These are phyloP conservation scores for Pugionium dolabratum DNA, from an alignment of 345 rosid species.

Conservation along the genomic window DNA sequence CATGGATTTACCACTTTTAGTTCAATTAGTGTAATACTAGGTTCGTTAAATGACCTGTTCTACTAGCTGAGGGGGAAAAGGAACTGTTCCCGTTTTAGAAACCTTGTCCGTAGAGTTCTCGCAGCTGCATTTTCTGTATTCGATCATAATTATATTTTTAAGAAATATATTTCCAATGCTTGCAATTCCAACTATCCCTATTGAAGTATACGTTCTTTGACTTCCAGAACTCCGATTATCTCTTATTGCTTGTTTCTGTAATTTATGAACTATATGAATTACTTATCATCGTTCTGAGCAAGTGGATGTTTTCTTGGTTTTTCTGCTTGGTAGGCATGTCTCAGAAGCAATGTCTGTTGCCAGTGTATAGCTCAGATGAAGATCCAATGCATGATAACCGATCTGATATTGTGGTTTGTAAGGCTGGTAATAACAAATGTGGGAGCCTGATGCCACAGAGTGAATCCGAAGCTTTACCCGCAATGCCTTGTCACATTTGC, in stretches of 20 bases:
- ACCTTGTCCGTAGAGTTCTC: background rate
- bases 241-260: background rate
- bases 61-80: background rate
- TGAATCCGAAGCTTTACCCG: conserved; percentile 36
- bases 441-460: conserved; percentile 43
- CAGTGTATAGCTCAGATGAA: conserved; percentile 45
- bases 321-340: conserved; percentile 36
- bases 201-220: background rate
- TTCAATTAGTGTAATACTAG: no score
- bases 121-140: conserved; percentile 2
- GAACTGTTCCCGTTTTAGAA: background rate
- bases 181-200: background rate
- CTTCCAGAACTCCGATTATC: background rate
- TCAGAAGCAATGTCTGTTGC: conserved; percentile 25
- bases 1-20: no score
- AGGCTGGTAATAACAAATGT: conserved; percentile 72
- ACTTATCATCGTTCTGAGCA: conserved; percentile 7
- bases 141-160: background rate
- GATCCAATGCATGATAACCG: conserved; percentile 37
- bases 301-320: background rate
- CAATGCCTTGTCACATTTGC: conserved; percentile 81
- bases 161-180: background rate
- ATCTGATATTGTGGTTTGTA: conserved; percentile 52
- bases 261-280: conserved; percentile 10
- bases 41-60: no score